Evolutionary conservation across 2,329 filamentous ascomycete species (phyloP).

Genomic region (Paraphoma sp.): DNA sequence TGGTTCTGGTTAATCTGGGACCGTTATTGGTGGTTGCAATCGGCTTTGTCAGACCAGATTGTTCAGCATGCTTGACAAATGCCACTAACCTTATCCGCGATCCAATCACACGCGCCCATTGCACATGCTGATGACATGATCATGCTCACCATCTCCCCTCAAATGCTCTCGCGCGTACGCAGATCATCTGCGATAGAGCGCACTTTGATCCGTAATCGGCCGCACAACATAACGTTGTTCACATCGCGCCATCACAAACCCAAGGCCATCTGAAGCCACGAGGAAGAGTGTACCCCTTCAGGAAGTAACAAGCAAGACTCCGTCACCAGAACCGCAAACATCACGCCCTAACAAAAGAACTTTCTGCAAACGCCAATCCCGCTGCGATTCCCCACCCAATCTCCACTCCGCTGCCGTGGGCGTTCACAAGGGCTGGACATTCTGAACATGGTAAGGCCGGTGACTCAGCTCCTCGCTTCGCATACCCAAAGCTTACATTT

Average conservation of each 20-base stretch:
- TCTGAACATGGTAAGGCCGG: constrained; percentile 15
- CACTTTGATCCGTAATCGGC: neutral
- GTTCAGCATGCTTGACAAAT: constrained; percentile 34
- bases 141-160: constrained; percentile 8
- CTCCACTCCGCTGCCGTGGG: constrained; percentile 5
- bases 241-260: neutral
- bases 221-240: neutral
- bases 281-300: neutral
- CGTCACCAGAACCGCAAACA: neutral
- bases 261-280: neutral
- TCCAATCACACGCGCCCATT: constrained; percentile 9
- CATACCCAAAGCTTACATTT: constrained; percentile 13
- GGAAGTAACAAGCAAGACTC: neutral
- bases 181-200: neutral
- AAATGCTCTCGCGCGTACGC: neutral
- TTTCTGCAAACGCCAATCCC: neutral
- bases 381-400: constrained; percentile 1
- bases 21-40: constrained; percentile 22
- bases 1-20: constrained; percentile 1
- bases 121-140: constrained; percentile 19
- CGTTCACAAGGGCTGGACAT: constrained; percentile 17
- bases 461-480: constrained; percentile 27
- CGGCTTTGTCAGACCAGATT: constrained; percentile 23
- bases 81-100: constrained; percentile 12
- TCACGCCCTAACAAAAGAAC: neutral